Conservation (phyloP, 73 alveolate genomes). For the Breviolum minutum region DNA sequence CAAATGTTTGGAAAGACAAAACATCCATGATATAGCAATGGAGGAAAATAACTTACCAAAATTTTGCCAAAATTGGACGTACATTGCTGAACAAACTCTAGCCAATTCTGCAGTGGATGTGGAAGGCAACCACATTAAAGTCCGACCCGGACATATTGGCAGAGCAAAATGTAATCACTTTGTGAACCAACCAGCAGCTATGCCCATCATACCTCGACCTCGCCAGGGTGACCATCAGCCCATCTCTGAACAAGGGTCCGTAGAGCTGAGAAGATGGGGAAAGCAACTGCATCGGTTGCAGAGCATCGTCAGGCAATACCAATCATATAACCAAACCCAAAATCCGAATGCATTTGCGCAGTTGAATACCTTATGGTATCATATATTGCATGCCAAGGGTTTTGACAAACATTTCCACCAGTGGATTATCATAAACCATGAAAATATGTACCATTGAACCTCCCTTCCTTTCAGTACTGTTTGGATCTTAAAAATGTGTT, state of each 20-base stretch:
- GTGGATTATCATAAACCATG: neutral
- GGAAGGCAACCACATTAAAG: too few species aligned
- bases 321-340: neutral
- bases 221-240: neutral
- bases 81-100: too few species aligned
- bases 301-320: neutral
- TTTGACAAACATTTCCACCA: neutral
- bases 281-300: neutral
- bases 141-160: too few species aligned
- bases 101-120: too few species aligned
- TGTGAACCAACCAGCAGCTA: too few species aligned
- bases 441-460: neutral
- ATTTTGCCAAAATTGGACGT: too few species aligned
- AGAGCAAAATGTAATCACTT: too few species aligned
- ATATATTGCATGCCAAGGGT: neutral
- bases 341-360: neutral
- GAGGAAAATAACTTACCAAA: too few species aligned
- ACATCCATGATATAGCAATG: too few species aligned
- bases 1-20: too few species aligned
- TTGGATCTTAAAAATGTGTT: neutral
- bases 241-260: neutral
- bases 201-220: too few species aligned
- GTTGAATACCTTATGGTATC: neutral
- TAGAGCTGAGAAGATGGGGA: neutral
- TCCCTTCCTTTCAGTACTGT: neutral